A percentile compares a stretch with the other conserved stretches of the same genome.
Conservation (phyloP, 1,284 basidiomycete species). For the Ganoderma resinaceum region DNA sequence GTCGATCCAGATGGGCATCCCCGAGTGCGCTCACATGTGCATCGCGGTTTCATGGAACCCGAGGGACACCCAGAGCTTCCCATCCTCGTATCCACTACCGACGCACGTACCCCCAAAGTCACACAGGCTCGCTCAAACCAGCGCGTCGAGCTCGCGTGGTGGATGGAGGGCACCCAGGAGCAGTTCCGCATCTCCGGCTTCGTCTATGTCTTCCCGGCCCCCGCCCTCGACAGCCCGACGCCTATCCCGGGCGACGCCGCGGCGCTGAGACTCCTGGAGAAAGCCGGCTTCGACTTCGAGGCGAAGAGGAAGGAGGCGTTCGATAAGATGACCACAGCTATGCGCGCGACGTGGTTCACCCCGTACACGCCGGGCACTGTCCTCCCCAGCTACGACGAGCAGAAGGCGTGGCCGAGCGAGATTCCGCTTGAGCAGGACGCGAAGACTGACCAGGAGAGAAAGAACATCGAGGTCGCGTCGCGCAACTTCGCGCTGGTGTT, state of each 20-base stretch:
- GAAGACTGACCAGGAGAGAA: slow-evolving; percentile 47
- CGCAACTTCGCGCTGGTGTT: slow-evolving; percentile 69
- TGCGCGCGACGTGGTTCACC: slow-evolving; percentile 72
- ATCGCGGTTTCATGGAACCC: slow-evolving; percentile 60
- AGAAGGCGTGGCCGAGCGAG: slow-evolving; percentile 60
- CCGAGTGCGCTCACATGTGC: slow-evolving; percentile 65
- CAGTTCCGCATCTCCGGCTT: slow-evolving; percentile 66
- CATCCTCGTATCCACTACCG: slow-evolving; percentile 56
- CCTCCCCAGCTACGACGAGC: slow-evolving; percentile 58
- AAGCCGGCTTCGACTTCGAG: slow-evolving; percentile 67
- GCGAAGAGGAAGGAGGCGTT: slow-evolving; percentile 59
- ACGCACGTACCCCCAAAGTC: slow-evolving; percentile 65
- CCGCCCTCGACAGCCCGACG: slow-evolving; percentile 21
- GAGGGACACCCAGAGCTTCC: slow-evolving; percentile 53
- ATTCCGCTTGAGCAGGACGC: slow-evolving; percentile 52
- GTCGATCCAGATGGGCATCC: slow-evolving; percentile 53
- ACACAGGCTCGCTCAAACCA: slow-evolving; percentile 52
- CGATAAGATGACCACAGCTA: slow-evolving; percentile 55
- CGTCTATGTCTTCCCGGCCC: slow-evolving; percentile 52
- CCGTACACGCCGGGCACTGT: slow-evolving; percentile 59
- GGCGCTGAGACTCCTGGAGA: slow-evolving; percentile 46
- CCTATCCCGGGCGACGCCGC: slow-evolving; percentile 28
- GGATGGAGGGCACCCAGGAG: slow-evolving; percentile 59
- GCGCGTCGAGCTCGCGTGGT: slow-evolving; percentile 63
- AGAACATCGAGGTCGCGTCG: slow-evolving; percentile 57